Percentiles rank a stretch among this genome's conserved stretches.
phyloP scores from a whole-genome alignment of 257 asterid species.

The Coffea eugenioides region DNA sequence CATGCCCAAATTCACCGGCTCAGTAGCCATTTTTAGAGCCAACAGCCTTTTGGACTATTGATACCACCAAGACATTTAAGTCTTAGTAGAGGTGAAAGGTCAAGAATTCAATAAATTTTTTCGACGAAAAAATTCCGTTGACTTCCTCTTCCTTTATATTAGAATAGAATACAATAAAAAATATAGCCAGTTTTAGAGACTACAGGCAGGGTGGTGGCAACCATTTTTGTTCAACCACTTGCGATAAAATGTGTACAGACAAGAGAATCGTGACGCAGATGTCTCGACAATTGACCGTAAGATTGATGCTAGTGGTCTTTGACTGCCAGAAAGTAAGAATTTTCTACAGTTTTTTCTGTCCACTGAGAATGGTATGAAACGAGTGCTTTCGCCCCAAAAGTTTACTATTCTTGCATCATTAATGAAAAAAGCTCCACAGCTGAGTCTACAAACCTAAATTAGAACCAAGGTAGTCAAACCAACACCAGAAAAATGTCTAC shows the following conservation, averaged over 20 bases:
- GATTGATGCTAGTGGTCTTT: background rate
- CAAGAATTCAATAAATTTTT: too few relatives aligned
- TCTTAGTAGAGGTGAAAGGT: too few relatives aligned
- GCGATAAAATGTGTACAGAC: background rate
- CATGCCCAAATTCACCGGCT: background rate
- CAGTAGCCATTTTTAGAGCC: background rate
- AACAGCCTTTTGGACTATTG: too few relatives aligned
- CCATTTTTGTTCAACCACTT: background rate
- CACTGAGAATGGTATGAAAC: background rate
- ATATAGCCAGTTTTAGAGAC: background rate
- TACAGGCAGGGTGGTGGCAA: background rate
- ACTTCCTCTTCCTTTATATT: too few relatives aligned
- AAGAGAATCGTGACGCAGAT: background rate
- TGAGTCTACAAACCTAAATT: background rate
- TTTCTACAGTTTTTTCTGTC: background rate
- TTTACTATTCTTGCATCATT: background rate
- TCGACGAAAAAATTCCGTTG: too few relatives aligned
- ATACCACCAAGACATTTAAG: too few relatives aligned
- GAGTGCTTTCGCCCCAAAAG: background rate
- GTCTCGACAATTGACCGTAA: background rate
- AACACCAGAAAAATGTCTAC: background rate
- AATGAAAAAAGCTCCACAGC: background rate
- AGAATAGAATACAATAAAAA: too few relatives aligned
- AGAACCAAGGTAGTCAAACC: background rate
- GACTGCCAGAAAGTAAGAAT: background rate